A percentile compares a stretch with the other conserved stretches of the same genome.
These are phyloP conservation scores for Hyaloscypha variabilis DNA, from an alignment of 495 filamentous ascomycete species.

Conservation along the genomic window DNA sequence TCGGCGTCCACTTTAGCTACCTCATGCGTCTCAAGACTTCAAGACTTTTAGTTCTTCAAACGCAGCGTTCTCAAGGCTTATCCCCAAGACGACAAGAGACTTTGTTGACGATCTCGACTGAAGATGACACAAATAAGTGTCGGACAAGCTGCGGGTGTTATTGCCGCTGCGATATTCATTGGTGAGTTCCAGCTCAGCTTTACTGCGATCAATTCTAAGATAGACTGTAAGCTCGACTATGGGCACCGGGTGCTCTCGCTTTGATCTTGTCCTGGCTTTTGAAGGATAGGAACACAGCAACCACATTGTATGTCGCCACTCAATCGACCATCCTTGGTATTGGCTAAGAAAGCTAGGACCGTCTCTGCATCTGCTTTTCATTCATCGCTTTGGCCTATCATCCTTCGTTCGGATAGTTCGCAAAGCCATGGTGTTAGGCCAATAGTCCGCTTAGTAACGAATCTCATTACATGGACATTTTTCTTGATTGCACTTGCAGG, in stretches of 20 bases:
- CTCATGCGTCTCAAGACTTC: too few species aligned
- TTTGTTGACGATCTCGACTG: too few species aligned
- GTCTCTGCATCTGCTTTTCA: slow-evolving; percentile 10
- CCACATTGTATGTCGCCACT: slow-evolving; percentile 16
- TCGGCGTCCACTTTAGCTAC: too few species aligned
- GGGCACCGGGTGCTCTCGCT: slow-evolving; percentile 11
- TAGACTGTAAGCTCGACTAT: too few species aligned
- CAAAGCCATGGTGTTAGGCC: slow-evolving; percentile 12
- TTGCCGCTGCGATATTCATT: too few species aligned
- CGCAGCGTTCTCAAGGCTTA: too few species aligned
- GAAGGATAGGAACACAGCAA: slow-evolving; percentile 19
- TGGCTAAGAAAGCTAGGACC: background rate
- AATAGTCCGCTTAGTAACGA: background rate
- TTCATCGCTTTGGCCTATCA: slow-evolving; percentile 14
- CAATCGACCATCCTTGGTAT: background rate
- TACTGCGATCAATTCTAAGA: too few species aligned
- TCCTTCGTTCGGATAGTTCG: slow-evolving; percentile 19
- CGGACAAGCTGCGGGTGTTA: too few species aligned
- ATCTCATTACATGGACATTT: background rate
- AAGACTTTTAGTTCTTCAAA: too few species aligned
- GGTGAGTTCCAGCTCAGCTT: too few species aligned
- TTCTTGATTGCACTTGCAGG: slow-evolving; percentile 15
- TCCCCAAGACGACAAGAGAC: too few species aligned
- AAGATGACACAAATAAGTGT: too few species aligned
- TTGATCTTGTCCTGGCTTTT: slow-evolving; percentile 18